Conservation (phyloP, 2,329 filamentous ascomycete species). For the Colletotrichum tropicale region DNA sequence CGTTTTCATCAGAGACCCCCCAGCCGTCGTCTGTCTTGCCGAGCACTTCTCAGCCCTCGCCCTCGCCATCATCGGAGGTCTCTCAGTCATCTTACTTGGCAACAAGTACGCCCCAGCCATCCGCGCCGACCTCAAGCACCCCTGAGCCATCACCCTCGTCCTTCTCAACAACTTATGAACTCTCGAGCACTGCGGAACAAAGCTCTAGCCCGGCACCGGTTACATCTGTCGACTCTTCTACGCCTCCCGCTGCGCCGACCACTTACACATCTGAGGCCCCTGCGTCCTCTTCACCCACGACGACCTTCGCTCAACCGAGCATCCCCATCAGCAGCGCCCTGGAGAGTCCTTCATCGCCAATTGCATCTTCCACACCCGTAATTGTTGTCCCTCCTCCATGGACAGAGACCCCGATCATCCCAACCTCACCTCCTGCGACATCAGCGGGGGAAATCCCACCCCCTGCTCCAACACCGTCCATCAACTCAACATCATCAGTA, state of each 20-base stretch:
- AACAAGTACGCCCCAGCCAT: neutral
- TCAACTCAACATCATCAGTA: neutral
- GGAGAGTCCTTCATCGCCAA: neutral
- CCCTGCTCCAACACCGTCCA: neutral
- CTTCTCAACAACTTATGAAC: neutral
- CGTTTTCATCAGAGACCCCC: neutral
- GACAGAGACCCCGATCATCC: neutral
- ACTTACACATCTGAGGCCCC: neutral
- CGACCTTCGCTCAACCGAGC: neutral
- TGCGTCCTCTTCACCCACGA: neutral
- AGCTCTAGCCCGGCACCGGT: neutral
- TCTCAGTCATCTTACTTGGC: neutral
- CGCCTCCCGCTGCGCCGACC: neutral
- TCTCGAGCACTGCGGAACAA: neutral
- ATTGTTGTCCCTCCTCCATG: neutral
- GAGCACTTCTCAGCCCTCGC: neutral
- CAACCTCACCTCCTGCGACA: neutral
- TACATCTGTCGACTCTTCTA: neutral
- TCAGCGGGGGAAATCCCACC: slow-evolving; percentile 6
- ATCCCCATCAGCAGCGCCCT: neutral
- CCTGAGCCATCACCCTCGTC: neutral
- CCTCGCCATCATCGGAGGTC: neutral
- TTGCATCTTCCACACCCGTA: neutral
- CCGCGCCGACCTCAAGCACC: neutral
- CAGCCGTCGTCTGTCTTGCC: neutral